These are phyloP conservation scores for Pisolithus orientalis DNA, from an alignment of 768 basidiomycete genomes.

Conservation along the genomic window DNA sequence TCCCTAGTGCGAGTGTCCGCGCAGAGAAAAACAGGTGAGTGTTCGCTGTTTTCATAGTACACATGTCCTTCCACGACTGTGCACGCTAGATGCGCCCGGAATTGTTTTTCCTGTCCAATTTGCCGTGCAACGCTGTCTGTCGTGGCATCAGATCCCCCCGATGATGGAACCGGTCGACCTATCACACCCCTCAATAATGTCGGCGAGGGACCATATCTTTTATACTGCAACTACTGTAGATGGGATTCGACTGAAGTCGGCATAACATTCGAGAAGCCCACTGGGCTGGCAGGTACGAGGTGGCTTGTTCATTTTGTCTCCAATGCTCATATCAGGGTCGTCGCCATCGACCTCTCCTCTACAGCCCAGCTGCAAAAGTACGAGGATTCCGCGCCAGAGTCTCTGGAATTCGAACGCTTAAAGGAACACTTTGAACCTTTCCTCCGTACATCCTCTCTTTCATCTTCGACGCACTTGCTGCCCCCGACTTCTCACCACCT, in stretches of 20 bases:
- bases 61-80: neutral
- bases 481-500: slow-evolving; percentile 56
- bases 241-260: slow-evolving; percentile 94
- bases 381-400: slow-evolving; percentile 80
- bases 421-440: slow-evolving; percentile 98
- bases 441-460: slow-evolving; percentile 75
- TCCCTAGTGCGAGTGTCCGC: slow-evolving; percentile 95
- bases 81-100: slow-evolving; percentile 80
- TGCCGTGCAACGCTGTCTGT: slow-evolving; percentile 88
- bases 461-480: slow-evolving; percentile 55
- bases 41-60: slow-evolving; percentile 2
- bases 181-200: slow-evolving; percentile 49
- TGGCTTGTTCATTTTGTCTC: neutral
- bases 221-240: slow-evolving; percentile 87
- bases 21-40: slow-evolving; percentile 91
- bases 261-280: slow-evolving; percentile 94
- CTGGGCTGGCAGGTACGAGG: slow-evolving; percentile 79
- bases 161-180: slow-evolving; percentile 49
- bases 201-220: slow-evolving; percentile 85
- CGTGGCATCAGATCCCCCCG: slow-evolving; percentile 81
- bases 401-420: slow-evolving; percentile 86
- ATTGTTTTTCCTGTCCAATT: slow-evolving; percentile 94
- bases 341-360: slow-evolving; percentile 2
- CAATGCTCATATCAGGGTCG: too few species aligned
- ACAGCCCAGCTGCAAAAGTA: slow-evolving; percentile 89